Base-by-base conservation (phyloP, 73 alveolate species). In the Paramecium octaurelia region DNA sequence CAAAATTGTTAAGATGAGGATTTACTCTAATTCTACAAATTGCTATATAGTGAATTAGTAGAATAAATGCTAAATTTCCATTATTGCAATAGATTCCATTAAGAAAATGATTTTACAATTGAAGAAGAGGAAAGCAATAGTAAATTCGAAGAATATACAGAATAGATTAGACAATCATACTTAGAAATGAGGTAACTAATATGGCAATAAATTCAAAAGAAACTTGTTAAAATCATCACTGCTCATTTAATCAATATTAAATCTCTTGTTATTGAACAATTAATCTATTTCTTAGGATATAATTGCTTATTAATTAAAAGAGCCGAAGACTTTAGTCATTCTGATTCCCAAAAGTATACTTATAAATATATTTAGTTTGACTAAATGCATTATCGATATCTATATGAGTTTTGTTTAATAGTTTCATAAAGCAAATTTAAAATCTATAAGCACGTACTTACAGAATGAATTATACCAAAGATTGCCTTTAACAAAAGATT, bases 241-340 rank as follows among this genome's bases (percentile, higher is more conserved):
- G 12, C 73, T 27, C 70, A 80, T 46, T 14, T 10, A 44, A 43
- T 31, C 24, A 44, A 42, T 27, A 42, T 80, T 31, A 43, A 43
- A 48, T 27, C 35, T 0, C 54, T 80, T 6, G 29, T 23, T 23
- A 43, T 80, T 23, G 71, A 80, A 48, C 11, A 80, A 11, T 80
- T 80, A 24, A 46, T 80, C 10, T 44, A 21, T 2, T 48, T 80
- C 7, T 80, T 44, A 44, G 58, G 91, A 0, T 80, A 43, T 80
- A 80, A 23, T 44, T 20, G 77, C 29, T 46, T 80, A 80, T 80
- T 80, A 44, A 80, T 80, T 8, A 80, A 80, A 48, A 80, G 91
- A 29, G 91, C 91, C 2, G 91, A 80, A 80, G 91, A 80, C 27
- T 80, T 80, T 80, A 80, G 91, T 24, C 91, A 80, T 24, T 44